Percentiles rank a stretch among this genome's conserved stretches.
Conservation (phyloP, 2,329 filamentous ascomycete genomes). For the Pseudocercospora vitis region DNA sequence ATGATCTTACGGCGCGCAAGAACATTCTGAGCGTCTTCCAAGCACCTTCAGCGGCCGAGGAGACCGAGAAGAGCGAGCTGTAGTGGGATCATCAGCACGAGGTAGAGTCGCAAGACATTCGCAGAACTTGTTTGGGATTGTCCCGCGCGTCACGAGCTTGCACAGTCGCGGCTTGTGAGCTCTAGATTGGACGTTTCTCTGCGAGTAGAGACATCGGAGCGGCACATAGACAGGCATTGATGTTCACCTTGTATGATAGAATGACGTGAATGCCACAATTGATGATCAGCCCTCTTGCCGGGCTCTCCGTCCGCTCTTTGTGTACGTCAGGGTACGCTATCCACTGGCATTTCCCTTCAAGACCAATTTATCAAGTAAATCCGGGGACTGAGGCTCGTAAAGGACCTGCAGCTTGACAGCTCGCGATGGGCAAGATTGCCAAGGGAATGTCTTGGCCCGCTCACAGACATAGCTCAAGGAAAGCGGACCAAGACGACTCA, state of each 20-base stretch:
- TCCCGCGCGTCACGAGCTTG: background rate
- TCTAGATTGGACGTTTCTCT: background rate
- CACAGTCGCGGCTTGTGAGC: background rate
- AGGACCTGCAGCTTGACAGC: constrained; percentile 3
- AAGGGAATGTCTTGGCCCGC: constrained; percentile 24
- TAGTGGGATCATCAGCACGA: background rate
- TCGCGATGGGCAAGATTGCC: constrained; percentile 10
- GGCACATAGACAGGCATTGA: background rate
- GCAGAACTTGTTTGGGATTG: background rate
- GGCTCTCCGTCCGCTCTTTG: too few species aligned
- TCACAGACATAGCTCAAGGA: constrained; percentile 14
- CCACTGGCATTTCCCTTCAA: too few species aligned
- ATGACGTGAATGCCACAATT: constrained; percentile 1
- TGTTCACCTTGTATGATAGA: background rate
- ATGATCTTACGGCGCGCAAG: constrained; percentile 80
- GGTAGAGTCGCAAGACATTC: background rate
- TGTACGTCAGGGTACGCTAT: too few species aligned
- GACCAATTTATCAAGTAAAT: too few species aligned
- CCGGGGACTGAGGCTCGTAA: too few species aligned
- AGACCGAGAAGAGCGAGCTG: constrained; percentile 30
- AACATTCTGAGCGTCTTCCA: constrained; percentile 84
- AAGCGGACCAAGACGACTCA: constrained; percentile 28
- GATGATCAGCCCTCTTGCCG: constrained; percentile 6
- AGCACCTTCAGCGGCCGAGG: constrained; percentile 40
- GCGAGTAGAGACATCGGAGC: background rate